Conservation (phyloP, 768 basidiomycete genomes). For the Cyclocybe cylindracea region DNA sequence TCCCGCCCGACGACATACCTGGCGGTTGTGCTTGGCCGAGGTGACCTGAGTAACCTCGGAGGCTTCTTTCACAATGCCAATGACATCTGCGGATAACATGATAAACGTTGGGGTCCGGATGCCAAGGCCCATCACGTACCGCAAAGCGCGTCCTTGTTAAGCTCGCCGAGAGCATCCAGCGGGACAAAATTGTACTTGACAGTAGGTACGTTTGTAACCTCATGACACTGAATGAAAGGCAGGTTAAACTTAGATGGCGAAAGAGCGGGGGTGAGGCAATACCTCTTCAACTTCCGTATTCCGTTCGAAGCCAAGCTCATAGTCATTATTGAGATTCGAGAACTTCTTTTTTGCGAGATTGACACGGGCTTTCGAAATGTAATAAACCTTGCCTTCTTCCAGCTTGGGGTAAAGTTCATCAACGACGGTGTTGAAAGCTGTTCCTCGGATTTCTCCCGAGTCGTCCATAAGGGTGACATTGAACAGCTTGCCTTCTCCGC, state of each 20-base stretch:
- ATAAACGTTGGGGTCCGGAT: slow-evolving; percentile 8
- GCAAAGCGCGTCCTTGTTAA: slow-evolving; percentile 79
- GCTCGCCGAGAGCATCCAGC: slow-evolving; percentile 59
- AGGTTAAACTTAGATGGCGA: not conserved
- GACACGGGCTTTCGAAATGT: slow-evolving; percentile 85
- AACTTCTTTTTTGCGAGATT: slow-evolving; percentile 98
- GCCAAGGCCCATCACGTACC: slow-evolving; percentile 47
- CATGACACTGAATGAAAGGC: slow-evolving; percentile 64
- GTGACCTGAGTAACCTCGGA: slow-evolving; percentile 68
- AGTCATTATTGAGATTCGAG: slow-evolving; percentile 86
- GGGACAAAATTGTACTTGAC: slow-evolving; percentile 83
- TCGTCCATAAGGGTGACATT: slow-evolving; percentile 94
- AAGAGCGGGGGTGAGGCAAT: slow-evolving; percentile 14
- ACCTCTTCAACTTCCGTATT: slow-evolving; percentile 87
- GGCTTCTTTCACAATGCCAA: slow-evolving; percentile 83
- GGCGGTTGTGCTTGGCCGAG: slow-evolving; percentile 72
- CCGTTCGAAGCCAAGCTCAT: slow-evolving; percentile 86
- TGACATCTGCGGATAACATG: slow-evolving; percentile 61
- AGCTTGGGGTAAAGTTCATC: slow-evolving; percentile 84
- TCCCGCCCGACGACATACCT: slow-evolving; percentile 35
- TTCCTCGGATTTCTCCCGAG: slow-evolving; percentile 87
- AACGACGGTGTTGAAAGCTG: slow-evolving; percentile 85
- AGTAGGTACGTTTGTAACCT: slow-evolving; percentile 72
- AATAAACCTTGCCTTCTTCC: slow-evolving; percentile 92
- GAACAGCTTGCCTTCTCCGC: slow-evolving; percentile 95